Evolutionary conservation across 805 yeast species (phyloP), one percentile per base, ranked within the genome.

Genomic region (Tetrapisispora phaffii): DNA sequence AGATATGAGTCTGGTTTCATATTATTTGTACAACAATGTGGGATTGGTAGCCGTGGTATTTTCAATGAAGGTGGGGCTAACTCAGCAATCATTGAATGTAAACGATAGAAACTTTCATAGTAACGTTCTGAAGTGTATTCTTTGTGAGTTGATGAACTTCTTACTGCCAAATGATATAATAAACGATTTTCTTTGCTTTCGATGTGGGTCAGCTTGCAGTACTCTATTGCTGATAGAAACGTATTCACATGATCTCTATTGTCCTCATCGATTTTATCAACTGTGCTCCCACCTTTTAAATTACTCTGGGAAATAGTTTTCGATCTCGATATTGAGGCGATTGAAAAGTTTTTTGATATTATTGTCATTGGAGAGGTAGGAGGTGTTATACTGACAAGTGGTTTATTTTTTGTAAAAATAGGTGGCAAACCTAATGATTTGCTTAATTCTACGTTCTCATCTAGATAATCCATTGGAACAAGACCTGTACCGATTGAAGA

Each of bases 281-380:
- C 22, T 4, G 19, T 21, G 36, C 32, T 26, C 28, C 28, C 17
- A 13, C 12, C 34, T 9, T 40, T n/a, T 12, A 17, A 2, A 32
- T 17, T 33, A 17, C 23, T 22, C 7, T 24, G 23, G 9, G 36
- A 33, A 12, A 19, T 34, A 12, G 41, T 41, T 26, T 22, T n/a
- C 19, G 47, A 41, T 37, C 55, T 49, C 3, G 53, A 47, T 8
- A 42, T 16, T 22, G 52, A 48, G 6, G 51, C 53, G 4, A 44
- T 32, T 4, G 53, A 47, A 29, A 52, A 54, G 9, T 44, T 41
- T 17, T 34, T 46, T 4, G 57, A 54, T 6, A 40, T 34, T 4
- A 54, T 39, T 4, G 56, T 52, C 8, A 52, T 50, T 21, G 57
- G 57, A 8, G 57, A 50, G 1, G 54, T 50, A n/a, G 56, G 54